phyloP scores from a whole-genome alignment of 1,284 basidiomycete genomes.

The Apiotrichum akiyoshidainum region DNA sequence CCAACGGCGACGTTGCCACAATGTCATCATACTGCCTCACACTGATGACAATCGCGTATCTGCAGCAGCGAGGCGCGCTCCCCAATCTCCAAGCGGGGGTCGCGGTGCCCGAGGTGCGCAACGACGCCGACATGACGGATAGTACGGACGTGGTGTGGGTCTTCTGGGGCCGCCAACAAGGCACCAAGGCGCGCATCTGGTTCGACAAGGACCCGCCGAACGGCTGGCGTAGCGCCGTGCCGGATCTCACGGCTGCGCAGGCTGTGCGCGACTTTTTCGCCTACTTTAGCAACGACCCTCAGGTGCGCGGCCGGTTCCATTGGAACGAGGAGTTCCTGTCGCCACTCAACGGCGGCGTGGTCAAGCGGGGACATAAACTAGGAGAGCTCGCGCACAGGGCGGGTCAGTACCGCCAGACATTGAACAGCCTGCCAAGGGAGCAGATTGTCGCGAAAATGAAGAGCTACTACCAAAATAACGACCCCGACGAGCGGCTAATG shows the following conservation, averaged over 20 bases:
- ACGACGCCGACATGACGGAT: constrained; percentile 14
- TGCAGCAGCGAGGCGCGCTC: constrained; percentile 39
- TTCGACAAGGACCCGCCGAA: constrained; percentile 25
- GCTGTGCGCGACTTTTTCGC: constrained; percentile 43
- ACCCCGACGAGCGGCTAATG: constrained; percentile 21
- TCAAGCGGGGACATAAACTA: constrained; percentile 10
- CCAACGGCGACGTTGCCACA: constrained; percentile 28
- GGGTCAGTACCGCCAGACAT: not conserved
- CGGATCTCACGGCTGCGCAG: constrained; percentile 28
- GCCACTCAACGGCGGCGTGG: constrained; percentile 37
- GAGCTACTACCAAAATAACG: constrained; percentile 12
- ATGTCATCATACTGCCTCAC: constrained; percentile 51
- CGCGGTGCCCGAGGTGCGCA: constrained; percentile 1
- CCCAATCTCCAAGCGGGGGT: constrained; percentile 46
- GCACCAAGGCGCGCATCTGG: constrained; percentile 32
- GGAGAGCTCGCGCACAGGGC: not conserved
- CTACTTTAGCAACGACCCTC: constrained; percentile 23
- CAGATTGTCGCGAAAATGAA: constrained; percentile 2
- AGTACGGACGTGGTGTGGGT: constrained; percentile 30
- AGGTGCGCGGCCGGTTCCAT: constrained; percentile 21
- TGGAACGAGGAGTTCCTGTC: constrained; percentile 31
- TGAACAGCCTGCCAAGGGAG: not conserved
- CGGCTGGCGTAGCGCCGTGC: constrained; percentile 24
- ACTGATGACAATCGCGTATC: constrained; percentile 49
- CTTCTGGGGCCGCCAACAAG: constrained; percentile 37